These are phyloP conservation scores for Rhizophagus prolifer DNA, from an alignment of 192 early-diverging fungal species.

Conservation along the genomic window DNA sequence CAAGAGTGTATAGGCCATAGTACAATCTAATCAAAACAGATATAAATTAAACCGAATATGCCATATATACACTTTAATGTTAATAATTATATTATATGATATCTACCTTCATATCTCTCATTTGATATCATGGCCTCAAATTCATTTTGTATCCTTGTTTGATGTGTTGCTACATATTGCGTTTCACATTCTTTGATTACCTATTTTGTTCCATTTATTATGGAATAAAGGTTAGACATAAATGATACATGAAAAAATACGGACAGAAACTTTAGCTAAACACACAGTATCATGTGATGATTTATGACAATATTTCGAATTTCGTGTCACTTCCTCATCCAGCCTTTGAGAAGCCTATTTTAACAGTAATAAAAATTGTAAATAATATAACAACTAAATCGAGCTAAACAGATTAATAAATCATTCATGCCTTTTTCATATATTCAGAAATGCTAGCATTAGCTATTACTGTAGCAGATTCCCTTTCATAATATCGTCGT, in stretches of 20 bases:
- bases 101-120: slow-evolving; percentile 58
- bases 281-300: slow-evolving; percentile 67
- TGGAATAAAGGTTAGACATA: neutral
- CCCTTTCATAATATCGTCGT: slow-evolving; percentile 65
- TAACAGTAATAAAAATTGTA: neutral
- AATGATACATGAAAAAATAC: neutral
- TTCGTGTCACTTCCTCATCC: slow-evolving; percentile 61
- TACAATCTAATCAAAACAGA: slow-evolving; percentile 54
- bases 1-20: slow-evolving; percentile 64
- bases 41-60: neutral
- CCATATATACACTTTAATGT: neutral
- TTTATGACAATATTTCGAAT: slow-evolving; percentile 59
- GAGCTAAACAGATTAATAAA: neutral
- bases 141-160: slow-evolving; percentile 60
- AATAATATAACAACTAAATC: neutral
- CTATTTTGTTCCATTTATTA: slow-evolving; percentile 32
- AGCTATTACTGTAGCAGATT: slow-evolving; percentile 59
- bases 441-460: slow-evolving; percentile 63
- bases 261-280: neutral
- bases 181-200: slow-evolving; percentile 69
- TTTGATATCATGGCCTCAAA: slow-evolving; percentile 68
- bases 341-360: slow-evolving; percentile 53
- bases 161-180: slow-evolving; percentile 72
- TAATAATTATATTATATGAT: neutral
- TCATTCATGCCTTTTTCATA: slow-evolving; percentile 58